These are phyloP conservation scores for Anaeramoeba flamelloides DNA, from an alignment of 78 protist genomes.

Conservation along the genomic window DNA sequence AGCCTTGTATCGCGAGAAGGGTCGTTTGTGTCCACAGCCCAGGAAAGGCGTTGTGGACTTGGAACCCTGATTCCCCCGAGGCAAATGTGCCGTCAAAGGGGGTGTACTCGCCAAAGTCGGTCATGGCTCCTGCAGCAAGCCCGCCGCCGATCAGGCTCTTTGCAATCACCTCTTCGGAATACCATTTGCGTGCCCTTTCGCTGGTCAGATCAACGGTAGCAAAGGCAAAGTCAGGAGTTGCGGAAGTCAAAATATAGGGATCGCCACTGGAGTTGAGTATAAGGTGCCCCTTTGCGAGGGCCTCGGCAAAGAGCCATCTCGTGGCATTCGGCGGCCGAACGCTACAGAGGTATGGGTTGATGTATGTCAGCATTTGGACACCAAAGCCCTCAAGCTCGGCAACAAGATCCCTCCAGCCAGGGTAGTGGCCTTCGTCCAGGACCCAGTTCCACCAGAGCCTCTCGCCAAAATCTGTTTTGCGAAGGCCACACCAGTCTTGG, in stretches of 20 bases:
- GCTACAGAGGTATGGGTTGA: conserved; percentile 8
- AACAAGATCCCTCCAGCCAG: not conserved
- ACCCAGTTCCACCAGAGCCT: conserved; percentile 18
- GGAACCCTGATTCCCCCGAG: not conserved
- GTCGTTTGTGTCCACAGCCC: not conserved
- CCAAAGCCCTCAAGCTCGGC: too few species aligned
- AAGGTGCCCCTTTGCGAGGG: too few species aligned
- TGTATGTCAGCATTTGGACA: conserved; percentile 8
- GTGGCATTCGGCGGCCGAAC: too few species aligned
- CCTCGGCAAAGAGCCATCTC: too few species aligned
- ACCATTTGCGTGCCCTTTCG: not conserved
- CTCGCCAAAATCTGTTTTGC: not conserved
- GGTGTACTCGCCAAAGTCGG: conserved; percentile 8
- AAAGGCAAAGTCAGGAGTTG: too few species aligned
- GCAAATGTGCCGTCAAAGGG: not conserved
- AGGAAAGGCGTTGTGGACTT: not conserved
- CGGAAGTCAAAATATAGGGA: too few species aligned
- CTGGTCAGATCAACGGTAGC: not conserved
- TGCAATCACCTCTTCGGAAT: too few species aligned
- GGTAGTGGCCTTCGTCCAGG: not conserved
- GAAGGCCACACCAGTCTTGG: conserved; percentile 13
- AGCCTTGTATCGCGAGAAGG: not conserved
- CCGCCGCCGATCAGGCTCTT: too few species aligned
- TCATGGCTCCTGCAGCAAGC: too few species aligned
- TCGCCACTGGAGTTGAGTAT: too few species aligned